Base-by-base conservation (phyloP, 768 basidiomycete genomes). In the Podaxis mareebaensis region DNA sequence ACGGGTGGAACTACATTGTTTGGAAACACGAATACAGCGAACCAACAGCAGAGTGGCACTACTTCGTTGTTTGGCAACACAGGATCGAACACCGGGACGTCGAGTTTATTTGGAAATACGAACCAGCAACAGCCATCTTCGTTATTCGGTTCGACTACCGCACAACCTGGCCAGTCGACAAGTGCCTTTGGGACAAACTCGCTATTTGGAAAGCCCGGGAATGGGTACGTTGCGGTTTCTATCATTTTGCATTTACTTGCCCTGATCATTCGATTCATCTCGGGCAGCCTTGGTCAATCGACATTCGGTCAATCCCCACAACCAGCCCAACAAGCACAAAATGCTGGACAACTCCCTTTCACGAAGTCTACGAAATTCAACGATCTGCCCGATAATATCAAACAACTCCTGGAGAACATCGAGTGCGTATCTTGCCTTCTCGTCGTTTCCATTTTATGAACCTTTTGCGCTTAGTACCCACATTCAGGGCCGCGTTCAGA, bases 401-500 rank as follows among this genome's bases (percentile, higher is more conserved):
- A 86, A 74, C 85, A 75, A 65, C 78, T 74, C 3, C 78, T 94
- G 17, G 92, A 93, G 69, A 71, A 73, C 42, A 83, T 94, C 48
- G 92, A 94, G 92, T 93, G 67, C 63, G 86, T 68, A 30, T 39
- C 42, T 20, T 20, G 53, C 17, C 36, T 48, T 55, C 39, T 40
- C 52, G 26, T 28, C 55, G 20, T 42, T 15, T 62, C 17, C 64
- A 5, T 58, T 6, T 66, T 22, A 53, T 66, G 68, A 20, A 64
- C 69, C 2, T 28, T 28, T 56, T 53, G 44, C 58, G 15, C 58
- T 46, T 61, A 92, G 91, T 61, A 72, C 85, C 7, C 81, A 87
- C 65, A 91, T 92, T 28, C 90, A 93, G 76, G 88, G 89, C 30
- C 87, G 90, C 26, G 78, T 91, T 0, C 91, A 93, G 67, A 91